Conservation (phyloP, 176 grass and related monocot species). For the Phyllostachys edulis region DNA sequence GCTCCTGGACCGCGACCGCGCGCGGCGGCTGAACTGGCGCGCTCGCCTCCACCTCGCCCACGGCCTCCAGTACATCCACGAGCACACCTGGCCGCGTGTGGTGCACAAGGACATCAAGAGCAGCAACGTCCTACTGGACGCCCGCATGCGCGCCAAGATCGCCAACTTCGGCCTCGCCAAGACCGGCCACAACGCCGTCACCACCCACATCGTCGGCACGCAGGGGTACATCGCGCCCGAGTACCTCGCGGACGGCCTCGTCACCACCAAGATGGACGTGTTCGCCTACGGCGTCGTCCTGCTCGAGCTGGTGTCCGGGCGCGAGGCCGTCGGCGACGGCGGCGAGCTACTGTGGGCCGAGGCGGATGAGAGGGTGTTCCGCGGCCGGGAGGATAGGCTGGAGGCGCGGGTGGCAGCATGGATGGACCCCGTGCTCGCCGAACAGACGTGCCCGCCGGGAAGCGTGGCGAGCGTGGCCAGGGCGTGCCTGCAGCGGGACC, state of each 20-base stretch:
- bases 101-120: constrained; percentile 99
- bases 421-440: constrained; percentile 70
- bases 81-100: constrained; percentile 99
- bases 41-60: constrained; percentile 78
- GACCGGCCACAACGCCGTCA: constrained; percentile 89
- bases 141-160: constrained; percentile 76
- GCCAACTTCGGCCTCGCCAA: constrained; percentile 99
- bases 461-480: constrained; percentile 65
- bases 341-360: constrained; percentile 76
- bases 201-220: constrained; percentile 93
- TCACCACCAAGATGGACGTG: constrained; percentile 97
- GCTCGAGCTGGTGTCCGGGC: constrained; percentile 78
- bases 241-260: constrained; percentile 83
- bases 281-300: constrained; percentile 92
- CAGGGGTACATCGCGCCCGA: constrained; percentile 96
- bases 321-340: constrained; percentile 49
- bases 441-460: constrained; percentile 68
- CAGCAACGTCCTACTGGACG: constrained; percentile 93
- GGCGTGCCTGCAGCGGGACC: constrained; percentile 74
- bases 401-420: constrained; percentile 56
- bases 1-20: constrained; percentile 41
- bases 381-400: constrained; percentile 20
- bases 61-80: constrained; percentile 96
- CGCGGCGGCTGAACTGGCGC: constrained; percentile 59
- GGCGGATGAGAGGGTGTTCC: constrained; percentile 63